Conservation (phyloP, 495 filamentous ascomycete genomes). For the Penicillium argentinense region DNA sequence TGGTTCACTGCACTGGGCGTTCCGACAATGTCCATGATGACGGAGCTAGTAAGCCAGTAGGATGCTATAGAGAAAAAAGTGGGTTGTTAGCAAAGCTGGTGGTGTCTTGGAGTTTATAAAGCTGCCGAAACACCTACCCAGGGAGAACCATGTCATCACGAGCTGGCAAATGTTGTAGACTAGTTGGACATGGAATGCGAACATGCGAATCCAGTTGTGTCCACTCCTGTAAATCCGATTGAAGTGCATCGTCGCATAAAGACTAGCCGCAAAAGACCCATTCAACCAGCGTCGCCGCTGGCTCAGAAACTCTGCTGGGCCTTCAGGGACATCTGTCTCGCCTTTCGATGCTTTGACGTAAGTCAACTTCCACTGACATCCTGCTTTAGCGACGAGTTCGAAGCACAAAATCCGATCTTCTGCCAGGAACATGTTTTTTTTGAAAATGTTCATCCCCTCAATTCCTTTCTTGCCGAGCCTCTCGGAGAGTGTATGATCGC, state of each 20-base stretch:
- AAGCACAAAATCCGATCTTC: constrained; percentile 99
- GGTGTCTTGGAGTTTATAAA: too few species aligned
- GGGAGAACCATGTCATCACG: constrained; percentile 89
- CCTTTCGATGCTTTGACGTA: constrained; percentile 98
- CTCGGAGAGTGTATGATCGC: constrained; percentile 92
- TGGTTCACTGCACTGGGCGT: constrained; percentile 52
- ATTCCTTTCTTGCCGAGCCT: constrained; percentile 94
- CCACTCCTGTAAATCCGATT: constrained; percentile 93
- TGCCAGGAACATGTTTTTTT: constrained; percentile 99
- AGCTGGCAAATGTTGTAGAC: constrained; percentile 86
- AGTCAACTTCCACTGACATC: constrained; percentile 94
- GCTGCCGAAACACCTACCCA: constrained; percentile 56
- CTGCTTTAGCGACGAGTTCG: constrained; percentile 96
- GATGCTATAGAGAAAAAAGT: constrained; percentile 46
- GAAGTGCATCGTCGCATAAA: constrained; percentile 97
- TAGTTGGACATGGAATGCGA: constrained; percentile 92
- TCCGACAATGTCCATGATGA: constrained; percentile 96
- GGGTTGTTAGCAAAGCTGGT: not conserved
- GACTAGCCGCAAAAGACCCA: constrained; percentile 91
- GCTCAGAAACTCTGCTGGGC: constrained; percentile 86
- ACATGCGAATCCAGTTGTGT: constrained; percentile 88
- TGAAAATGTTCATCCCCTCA: constrained; percentile 99
- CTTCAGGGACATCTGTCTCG: constrained; percentile 95
- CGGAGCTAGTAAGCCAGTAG: constrained; percentile 90
- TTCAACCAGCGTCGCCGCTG: constrained; percentile 96